Conservation (phyloP, 2,329 filamentous ascomycete species). For the Diaporthe australafricana region DNA sequence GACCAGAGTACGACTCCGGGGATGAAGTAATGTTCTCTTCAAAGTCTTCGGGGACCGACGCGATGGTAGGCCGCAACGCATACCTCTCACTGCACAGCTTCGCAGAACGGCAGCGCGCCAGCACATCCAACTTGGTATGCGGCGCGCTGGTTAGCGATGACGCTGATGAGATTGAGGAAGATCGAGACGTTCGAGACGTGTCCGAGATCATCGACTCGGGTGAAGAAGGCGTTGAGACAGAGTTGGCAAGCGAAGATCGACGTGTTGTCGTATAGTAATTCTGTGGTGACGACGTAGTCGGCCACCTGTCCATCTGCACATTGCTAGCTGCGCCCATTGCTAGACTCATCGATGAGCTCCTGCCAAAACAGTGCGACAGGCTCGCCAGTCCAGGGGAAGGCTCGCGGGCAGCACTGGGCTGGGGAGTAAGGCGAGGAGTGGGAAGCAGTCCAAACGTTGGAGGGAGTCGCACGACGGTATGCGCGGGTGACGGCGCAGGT, state of each 20-base stretch:
- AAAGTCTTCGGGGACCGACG: conserved; percentile 68
- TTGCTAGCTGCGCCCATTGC: conserved; percentile 68
- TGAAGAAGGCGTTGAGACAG: conserved; percentile 72
- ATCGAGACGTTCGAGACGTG: conserved; percentile 70
- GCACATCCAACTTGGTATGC: conserved; percentile 67
- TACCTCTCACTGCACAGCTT: conserved; percentile 68
- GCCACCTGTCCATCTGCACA: conserved; percentile 64
- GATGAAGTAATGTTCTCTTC: conserved; percentile 65
- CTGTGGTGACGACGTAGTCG: conserved; percentile 64
- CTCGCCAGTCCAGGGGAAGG: conserved; percentile 56
- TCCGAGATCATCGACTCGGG: conserved; percentile 77
- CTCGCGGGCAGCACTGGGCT: conserved; percentile 67
- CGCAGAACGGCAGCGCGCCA: conserved; percentile 72
- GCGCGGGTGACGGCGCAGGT: conserved; percentile 55
- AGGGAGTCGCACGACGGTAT: conserved; percentile 59
- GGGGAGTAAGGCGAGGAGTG: conserved; percentile 69
- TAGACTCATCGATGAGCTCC: conserved; percentile 68
- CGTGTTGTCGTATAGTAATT: conserved; percentile 59
- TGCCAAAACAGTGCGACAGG: conserved; percentile 58
- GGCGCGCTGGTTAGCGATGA: conserved; percentile 72
- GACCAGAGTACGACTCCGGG: conserved; percentile 67
- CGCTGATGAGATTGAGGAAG: conserved; percentile 73
- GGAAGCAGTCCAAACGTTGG: conserved; percentile 68
- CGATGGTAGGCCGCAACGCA: conserved; percentile 63
- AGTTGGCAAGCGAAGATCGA: conserved; percentile 72